Evolutionary conservation across 1,284 basidiomycete genomes (phyloP).

Genomic region (Pterulicium gracile): DNA sequence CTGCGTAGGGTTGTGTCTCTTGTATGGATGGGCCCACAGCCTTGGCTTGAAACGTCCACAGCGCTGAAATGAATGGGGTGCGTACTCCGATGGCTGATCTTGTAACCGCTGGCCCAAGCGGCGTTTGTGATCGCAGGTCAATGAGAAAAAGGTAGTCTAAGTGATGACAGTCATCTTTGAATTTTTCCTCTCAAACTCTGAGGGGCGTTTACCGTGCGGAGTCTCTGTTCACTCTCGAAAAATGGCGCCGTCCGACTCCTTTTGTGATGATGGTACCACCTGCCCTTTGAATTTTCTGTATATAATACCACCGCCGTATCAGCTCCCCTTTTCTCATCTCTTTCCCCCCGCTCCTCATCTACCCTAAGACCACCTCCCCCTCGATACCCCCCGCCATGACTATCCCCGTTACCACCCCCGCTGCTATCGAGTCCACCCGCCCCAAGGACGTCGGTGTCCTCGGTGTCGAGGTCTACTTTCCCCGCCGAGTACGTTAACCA

Average conservation of each 20-base stretch:
- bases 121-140: too few relatives aligned
- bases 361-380: constrained; percentile 14
- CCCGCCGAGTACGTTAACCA: constrained; percentile 59
- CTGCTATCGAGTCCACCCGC: constrained; percentile 32
- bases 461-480: constrained; percentile 91
- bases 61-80: too few relatives aligned
- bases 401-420: constrained; percentile 22
- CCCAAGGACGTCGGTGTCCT: constrained; percentile 91
- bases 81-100: too few relatives aligned
- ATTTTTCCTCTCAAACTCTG: too few relatives aligned
- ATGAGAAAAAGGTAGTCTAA: too few relatives aligned
- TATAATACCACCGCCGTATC: constrained; percentile 13
- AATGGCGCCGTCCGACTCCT: constrained; percentile 4
- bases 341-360: constrained; percentile 6
- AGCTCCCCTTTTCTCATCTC: constrained; percentile 5
- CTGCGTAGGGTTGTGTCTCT: too few relatives aligned
- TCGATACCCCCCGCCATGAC: constrained; percentile 22
- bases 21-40: too few relatives aligned
- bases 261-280: constrained; percentile 10
- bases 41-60: too few relatives aligned
- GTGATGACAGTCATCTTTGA: too few relatives aligned
- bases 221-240: constrained; percentile 10
- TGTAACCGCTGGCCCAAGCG: too few relatives aligned
- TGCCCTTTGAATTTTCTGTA: constrained; percentile 11
- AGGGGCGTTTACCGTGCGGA: constrained; percentile 13